phyloP scores from a whole-genome alignment of 2,329 filamentous ascomycete genomes.

The Elsinoe australis region DNA sequence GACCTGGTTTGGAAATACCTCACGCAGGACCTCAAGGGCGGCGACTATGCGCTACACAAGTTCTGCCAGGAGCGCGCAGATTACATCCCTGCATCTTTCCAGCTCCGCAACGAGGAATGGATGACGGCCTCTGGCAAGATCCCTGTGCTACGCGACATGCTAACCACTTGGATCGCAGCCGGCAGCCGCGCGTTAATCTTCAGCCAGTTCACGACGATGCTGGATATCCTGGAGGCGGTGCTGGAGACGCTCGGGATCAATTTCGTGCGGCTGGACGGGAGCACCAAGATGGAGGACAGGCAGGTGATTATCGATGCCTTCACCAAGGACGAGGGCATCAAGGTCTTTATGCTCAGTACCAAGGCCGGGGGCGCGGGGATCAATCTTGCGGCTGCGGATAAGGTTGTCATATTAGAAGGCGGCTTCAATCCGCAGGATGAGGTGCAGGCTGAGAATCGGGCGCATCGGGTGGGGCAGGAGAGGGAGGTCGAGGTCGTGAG shows the following conservation, averaged over 20 bases:
- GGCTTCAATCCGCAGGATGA: constrained; percentile 98
- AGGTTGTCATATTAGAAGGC: constrained; percentile 94
- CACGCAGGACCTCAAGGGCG: constrained; percentile 65
- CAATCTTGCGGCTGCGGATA: constrained; percentile 91
- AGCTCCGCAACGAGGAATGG: constrained; percentile 55
- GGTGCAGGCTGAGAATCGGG: constrained; percentile 94
- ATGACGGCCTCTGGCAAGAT: constrained; percentile 72
- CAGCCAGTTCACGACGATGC: constrained; percentile 83
- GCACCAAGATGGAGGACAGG: constrained; percentile 70
- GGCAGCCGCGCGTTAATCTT: constrained; percentile 87
- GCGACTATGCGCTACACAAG: constrained; percentile 60
- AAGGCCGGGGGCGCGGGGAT: constrained; percentile 95
- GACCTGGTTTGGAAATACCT: constrained; percentile 52
- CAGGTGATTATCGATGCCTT: constrained; percentile 86
- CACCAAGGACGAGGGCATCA: constrained; percentile 65
- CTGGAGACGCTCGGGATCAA: constrained; percentile 63
- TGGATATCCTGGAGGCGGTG: constrained; percentile 82
- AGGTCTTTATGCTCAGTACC: constrained; percentile 87
- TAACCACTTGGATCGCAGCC: constrained; percentile 64
- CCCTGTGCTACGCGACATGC: constrained; percentile 65
- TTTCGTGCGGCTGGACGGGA: constrained; percentile 81
- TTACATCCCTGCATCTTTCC: constrained; percentile 46
- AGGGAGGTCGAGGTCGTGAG: constrained; percentile 84
- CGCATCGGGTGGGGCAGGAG: constrained; percentile 87
- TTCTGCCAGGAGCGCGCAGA: constrained; percentile 49